Evolutionary conservation across 2,329 filamentous ascomycete species (phyloP).

Genomic region (Neopestalotiopsis clavispora): DNA sequence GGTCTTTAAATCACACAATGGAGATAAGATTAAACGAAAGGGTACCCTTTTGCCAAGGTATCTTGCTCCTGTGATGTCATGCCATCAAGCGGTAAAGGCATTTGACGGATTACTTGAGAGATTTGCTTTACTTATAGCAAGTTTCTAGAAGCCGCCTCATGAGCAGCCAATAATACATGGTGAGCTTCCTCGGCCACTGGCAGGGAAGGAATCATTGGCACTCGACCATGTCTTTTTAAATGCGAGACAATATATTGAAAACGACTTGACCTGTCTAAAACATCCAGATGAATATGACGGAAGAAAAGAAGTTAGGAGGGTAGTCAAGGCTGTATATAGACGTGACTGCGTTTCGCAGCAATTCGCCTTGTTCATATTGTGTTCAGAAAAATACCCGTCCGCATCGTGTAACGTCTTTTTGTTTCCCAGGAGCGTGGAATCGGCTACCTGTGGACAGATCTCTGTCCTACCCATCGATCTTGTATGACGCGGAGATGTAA

Average conservation of each 20-base stretch:
- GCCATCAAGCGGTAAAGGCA: not conserved
- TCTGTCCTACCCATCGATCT: conserved; percentile 9
- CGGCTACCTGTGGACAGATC: conserved; percentile 4
- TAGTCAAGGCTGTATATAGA: conserved; percentile 16
- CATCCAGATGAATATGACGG: conserved; percentile 15
- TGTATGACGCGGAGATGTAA: conserved; percentile 11
- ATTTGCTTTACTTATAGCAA: conserved; percentile 14
- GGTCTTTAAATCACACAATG: not conserved
- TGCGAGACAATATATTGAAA: conserved; percentile 18
- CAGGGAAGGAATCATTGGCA: conserved; percentile 1
- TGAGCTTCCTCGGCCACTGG: not conserved
- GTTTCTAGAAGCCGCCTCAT: not conserved
- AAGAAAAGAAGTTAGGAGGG: conserved; percentile 9
- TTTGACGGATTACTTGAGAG: not conserved
- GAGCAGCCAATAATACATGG: conserved; percentile 7
- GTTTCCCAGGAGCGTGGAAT: conserved; percentile 14
- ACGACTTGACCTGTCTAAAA: conserved; percentile 16
- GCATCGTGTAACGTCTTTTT: conserved; percentile 11
- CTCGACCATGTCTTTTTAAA: conserved; percentile 5
- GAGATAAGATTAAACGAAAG: not conserved
- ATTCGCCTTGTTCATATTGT: conserved; percentile 11
- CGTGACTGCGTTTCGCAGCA: conserved; percentile 8
- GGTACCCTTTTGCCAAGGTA: not conserved
- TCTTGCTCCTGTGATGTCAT: not conserved
- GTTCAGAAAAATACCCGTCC: conserved; percentile 8